Evolutionary conservation across 2,329 filamentous ascomycete species (phyloP).

Genomic region (Fusarium heterosporum): DNA sequence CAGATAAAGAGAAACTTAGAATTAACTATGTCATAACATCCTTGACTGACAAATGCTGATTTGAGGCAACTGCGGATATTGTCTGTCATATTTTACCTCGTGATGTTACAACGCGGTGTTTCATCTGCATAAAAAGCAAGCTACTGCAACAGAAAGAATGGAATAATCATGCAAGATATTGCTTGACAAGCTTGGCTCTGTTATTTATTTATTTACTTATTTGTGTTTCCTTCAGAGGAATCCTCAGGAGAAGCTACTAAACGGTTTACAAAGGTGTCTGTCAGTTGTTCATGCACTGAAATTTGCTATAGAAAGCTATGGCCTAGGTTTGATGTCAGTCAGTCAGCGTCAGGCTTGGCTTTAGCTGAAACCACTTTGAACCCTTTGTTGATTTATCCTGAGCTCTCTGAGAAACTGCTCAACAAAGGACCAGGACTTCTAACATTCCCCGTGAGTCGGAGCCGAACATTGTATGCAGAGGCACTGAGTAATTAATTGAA

Average conservation of each 20-base stretch:
- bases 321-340: not conserved
- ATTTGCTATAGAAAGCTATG: slow-evolving; percentile 14
- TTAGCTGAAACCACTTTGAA: not conserved
- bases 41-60: slow-evolving; percentile 1
- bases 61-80: slow-evolving; percentile 6
- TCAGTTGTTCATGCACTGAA: slow-evolving; percentile 21
- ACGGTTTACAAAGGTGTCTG: slow-evolving; percentile 10
- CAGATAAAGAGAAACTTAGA: slow-evolving; percentile 25
- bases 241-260: not conserved
- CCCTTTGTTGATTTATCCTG: slow-evolving; percentile 10
- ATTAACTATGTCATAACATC: not conserved
- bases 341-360: slow-evolving; percentile 15
- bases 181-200: slow-evolving; percentile 15
- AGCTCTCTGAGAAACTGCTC: slow-evolving; percentile 15
- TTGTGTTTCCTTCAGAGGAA: not conserved
- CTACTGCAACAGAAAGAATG: slow-evolving; percentile 39
- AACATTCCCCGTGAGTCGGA: slow-evolving; percentile 28
- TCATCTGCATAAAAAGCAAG: slow-evolving; percentile 38
- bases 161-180: slow-evolving; percentile 25
- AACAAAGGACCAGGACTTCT: slow-evolving; percentile 21
- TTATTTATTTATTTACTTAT: not conserved
- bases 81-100: slow-evolving; percentile 15
- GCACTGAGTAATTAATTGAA: slow-evolving; percentile 14
- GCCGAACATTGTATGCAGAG: slow-evolving; percentile 17
- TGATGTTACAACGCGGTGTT: slow-evolving; percentile 34